Conservation (phyloP, 2,329 filamentous ascomycete genomes). For the Curvularia lunata region DNA sequence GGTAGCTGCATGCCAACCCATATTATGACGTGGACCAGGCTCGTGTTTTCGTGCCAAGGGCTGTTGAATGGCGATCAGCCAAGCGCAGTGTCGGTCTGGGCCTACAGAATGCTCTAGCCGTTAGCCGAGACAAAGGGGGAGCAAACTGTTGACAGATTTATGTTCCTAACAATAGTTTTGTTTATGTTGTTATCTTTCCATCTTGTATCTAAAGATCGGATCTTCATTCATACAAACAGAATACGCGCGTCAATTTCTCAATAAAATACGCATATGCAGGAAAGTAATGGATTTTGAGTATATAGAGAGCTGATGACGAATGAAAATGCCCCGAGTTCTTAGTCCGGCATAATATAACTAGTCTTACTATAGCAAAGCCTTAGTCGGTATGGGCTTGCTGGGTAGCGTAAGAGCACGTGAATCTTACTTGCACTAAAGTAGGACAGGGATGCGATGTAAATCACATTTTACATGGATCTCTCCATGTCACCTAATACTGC, state of each 20-base stretch:
- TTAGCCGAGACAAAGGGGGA: not conserved
- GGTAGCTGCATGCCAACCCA: conserved; percentile 18
- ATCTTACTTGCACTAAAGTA: not conserved
- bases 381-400: not conserved
- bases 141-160: not conserved
- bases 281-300: not conserved
- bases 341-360: not conserved
- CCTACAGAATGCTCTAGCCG: not conserved
- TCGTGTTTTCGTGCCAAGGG: conserved; percentile 19
- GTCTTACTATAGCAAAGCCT: not conserved
- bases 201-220: not conserved
- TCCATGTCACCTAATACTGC: not conserved
- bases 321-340: too few species aligned
- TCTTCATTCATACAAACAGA: not conserved
- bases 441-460: not conserved
- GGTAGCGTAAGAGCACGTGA: not conserved
- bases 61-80: conserved; percentile 19
- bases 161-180: not conserved
- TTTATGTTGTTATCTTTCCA: not conserved
- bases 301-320: too few species aligned
- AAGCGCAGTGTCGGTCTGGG: conserved; percentile 1
- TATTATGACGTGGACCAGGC: conserved; percentile 24
- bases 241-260: not conserved
- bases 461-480: not conserved
- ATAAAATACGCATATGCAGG: not conserved